A percentile compares a stretch with the other conserved stretches of the same genome.
phyloP scores from a whole-genome alignment of 441 rosid genomes.

The Populus tomentosa region DNA sequence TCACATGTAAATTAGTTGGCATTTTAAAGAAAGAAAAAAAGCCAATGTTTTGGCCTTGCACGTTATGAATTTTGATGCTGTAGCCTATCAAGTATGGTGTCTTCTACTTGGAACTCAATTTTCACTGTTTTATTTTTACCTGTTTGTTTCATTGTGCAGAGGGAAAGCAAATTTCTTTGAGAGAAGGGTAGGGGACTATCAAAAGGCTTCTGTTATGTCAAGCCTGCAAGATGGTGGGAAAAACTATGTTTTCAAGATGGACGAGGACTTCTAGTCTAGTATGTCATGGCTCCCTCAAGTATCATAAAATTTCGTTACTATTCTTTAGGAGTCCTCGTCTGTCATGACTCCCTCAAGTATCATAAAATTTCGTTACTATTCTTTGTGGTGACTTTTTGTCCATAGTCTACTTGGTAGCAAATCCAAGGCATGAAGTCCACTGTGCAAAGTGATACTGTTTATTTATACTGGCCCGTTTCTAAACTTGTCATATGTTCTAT shows the following conservation, averaged over 20 bases:
- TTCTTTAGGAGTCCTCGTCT: no score
- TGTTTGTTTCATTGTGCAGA: no score
- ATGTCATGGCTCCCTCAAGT: background rate
- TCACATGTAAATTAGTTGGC: no score
- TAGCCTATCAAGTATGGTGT: no score
- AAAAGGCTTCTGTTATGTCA: constrained; percentile 1
- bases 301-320: no score
- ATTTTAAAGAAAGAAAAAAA: no score
- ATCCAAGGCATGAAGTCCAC: background rate
- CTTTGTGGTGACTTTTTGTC: background rate
- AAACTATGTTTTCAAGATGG: constrained; percentile 62
- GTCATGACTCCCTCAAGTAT: no score
- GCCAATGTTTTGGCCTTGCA: no score
- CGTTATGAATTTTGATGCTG: no score
- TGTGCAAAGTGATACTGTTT: background rate
- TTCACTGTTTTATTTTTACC: no score
- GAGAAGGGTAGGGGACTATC: constrained; percentile 69
- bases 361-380: background rate
- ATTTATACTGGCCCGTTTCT: background rate
- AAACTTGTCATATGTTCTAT: background rate
- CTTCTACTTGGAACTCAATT: no score
- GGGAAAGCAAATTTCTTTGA: constrained; percentile 37
- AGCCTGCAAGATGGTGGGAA: constrained; percentile 56
- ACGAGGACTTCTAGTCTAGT: constrained; percentile 61
- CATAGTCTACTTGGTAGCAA: background rate